These are phyloP conservation scores for Tylopilus vinaceipallidus DNA, from an alignment of 768 basidiomycete genomes.

Conservation along the genomic window DNA sequence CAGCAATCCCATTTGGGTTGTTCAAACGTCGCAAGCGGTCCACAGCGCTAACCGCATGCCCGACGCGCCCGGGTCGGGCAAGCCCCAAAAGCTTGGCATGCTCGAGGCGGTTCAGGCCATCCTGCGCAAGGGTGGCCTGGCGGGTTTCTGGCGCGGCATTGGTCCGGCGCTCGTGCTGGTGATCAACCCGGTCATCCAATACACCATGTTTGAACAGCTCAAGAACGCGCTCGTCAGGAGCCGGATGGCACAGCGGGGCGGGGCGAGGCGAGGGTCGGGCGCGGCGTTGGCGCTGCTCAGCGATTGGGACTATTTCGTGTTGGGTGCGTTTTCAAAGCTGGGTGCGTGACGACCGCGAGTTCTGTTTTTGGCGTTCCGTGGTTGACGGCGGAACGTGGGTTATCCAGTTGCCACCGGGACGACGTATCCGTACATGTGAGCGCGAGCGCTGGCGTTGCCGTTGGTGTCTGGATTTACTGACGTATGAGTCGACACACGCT, in stretches of 20 bases:
- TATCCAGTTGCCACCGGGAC: slow-evolving; percentile 50
- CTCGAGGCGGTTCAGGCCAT: slow-evolving; percentile 69
- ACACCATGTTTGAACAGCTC: slow-evolving; percentile 92
- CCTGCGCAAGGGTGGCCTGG: slow-evolving; percentile 63
- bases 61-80: no score
- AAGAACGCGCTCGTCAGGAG: slow-evolving; percentile 77
- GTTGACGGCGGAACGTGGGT: not conserved
- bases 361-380: not conserved
- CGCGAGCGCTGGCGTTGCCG: not conserved
- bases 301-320: slow-evolving; percentile 89
- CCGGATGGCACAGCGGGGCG: slow-evolving; percentile 53
- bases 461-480: not conserved
- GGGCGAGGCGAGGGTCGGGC: slow-evolving; percentile 44
- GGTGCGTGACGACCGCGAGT: slow-evolving; percentile 38
- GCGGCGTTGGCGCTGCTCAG: slow-evolving; percentile 52
- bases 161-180: slow-evolving; percentile 93
- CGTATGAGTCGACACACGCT: no score
- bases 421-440: slow-evolving; percentile 78
- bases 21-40: slow-evolving; percentile 88
- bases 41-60: slow-evolving; percentile 44
- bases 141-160: slow-evolving; percentile 91
- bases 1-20: slow-evolving; percentile 95
- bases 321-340: slow-evolving; percentile 94
- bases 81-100: no score
- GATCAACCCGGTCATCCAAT: slow-evolving; percentile 92